Percentiles rank a stretch among this genome's conserved stretches.
These are phyloP conservation scores for Tylopilus intermedius DNA, from an alignment of 768 basidiomycete genomes.

Conservation along the genomic window DNA sequence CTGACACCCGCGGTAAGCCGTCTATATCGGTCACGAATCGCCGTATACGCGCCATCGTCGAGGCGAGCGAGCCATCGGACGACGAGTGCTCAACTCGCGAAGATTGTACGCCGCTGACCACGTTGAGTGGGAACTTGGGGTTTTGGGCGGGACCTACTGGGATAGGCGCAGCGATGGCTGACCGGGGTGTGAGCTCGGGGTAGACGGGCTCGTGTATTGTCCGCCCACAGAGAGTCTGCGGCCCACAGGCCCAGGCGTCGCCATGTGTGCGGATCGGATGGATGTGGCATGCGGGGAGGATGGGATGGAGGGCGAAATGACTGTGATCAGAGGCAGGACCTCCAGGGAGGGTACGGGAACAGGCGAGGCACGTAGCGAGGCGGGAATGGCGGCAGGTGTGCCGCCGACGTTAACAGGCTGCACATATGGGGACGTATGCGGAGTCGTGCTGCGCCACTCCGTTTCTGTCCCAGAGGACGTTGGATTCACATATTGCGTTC, in stretches of 20 bases:
- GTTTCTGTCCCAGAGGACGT: conserved; percentile 15
- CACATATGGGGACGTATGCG: conserved; percentile 17
- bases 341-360: background rate
- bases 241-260: background rate
- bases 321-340: conserved; percentile 6
- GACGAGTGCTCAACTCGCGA: background rate
- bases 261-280: conserved; percentile 1
- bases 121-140: background rate
- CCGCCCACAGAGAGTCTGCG: background rate
- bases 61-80: conserved; percentile 8
- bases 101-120: background rate
- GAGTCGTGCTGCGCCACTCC: conserved; percentile 13
- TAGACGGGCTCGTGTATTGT: conserved; percentile 9
- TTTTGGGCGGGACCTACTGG: background rate
- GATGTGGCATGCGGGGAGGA: conserved; percentile 5
- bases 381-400: background rate
- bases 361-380: conserved; percentile 5
- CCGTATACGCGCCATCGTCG: conserved; percentile 33
- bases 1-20: conserved; percentile 41
- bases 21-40: conserved; percentile 35
- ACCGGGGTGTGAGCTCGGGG: background rate
- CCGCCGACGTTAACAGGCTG: background rate
- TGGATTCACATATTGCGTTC: conserved; percentile 15
- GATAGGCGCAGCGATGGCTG: background rate
- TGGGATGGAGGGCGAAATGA: conserved; percentile 16